Base-by-base conservation (phyloP, 345 rosid species). In the Triadica sebifera region DNA sequence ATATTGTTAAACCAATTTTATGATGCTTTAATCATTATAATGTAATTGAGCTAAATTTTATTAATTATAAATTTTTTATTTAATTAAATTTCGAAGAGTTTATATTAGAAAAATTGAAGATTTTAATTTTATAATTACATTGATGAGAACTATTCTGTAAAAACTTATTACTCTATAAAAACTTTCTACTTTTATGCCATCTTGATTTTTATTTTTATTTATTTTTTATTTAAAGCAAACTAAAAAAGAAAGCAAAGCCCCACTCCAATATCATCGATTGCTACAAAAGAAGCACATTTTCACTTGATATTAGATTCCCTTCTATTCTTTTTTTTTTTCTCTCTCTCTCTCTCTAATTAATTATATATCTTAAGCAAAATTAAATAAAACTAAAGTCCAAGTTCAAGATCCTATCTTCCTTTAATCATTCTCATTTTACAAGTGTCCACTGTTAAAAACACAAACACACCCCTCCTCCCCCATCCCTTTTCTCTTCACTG, bases 241-340 rank as follows among this genome's bases (percentile, higher is more conserved):
- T 11, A 8, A 65, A 59, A 74, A 70, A 61, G 74, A 75, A 74
- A 45, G 61, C 63, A 72, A 47, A 49, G 70, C 75, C 79, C 77
- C 79, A 77, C 82, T 69, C 69, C 47, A 37, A 61, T 74, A 34
- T 38, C 86, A 78, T 82, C 86, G 84, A 73, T 83, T 83, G 60
- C 84, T 67, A 77, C 79, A 58, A 84, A 88, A 86, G 84, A 81
- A 73, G 69, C 74, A 71, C 51, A 69, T 15, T 68, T 67, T 29
- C 47, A 45, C 69, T 17, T 56, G 46, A 72, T 64, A 47, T 57
- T 67, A 70, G 75, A 75, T 73, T 71, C 79, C 68, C 62, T 52
- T 64, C 49, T 43, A 37, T 59, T 64, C 13, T 39, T 73, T 13
- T 9, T 20, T 37, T 46, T 0, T 49, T 34, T 58, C 59, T 65